Conservation (phyloP, 345 rosid species). For the Aegle marmelos region DNA sequence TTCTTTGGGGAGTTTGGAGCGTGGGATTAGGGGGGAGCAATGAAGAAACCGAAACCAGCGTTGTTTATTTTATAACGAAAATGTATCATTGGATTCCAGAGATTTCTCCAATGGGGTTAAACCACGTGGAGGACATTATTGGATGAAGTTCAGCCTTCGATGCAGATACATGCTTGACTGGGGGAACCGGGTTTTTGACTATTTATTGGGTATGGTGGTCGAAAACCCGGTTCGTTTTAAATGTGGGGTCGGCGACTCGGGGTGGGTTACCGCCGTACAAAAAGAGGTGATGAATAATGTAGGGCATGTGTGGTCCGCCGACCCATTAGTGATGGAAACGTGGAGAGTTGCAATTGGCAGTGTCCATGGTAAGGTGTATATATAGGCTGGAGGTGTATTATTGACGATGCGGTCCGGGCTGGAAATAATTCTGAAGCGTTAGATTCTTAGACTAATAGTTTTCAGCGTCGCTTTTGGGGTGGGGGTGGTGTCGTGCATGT, state of each 20-base stretch:
- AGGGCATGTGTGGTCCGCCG: slow-evolving; percentile 25
- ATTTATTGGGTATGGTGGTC: slow-evolving; percentile 2
- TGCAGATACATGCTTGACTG: slow-evolving; percentile 46
- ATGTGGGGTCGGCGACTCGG: slow-evolving; percentile 20
- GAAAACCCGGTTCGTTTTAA: neutral
- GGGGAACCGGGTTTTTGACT: slow-evolving; percentile 14
- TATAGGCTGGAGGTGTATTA: neutral
- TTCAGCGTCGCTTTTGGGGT: neutral
- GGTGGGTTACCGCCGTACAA: neutral
- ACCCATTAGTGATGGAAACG: slow-evolving; percentile 27
- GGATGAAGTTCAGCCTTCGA: slow-evolving; percentile 36
- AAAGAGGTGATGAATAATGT: neutral
- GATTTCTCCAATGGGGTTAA: slow-evolving; percentile 10
- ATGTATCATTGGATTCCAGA: slow-evolving; percentile 75
- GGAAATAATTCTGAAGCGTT: slow-evolving; percentile 15
- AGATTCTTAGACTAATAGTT: slow-evolving; percentile 4
- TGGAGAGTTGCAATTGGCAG: slow-evolving; percentile 9
- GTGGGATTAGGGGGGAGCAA: neutral
- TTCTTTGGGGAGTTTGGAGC: neutral
- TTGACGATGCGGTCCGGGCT: neutral
- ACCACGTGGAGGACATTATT: slow-evolving; percentile 51
- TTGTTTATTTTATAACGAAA: slow-evolving; percentile 45
- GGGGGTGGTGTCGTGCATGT: neutral
- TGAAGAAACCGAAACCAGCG: slow-evolving; percentile 12
- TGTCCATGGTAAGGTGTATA: neutral